Percentiles rank a stretch among this genome's conserved stretches.
Evolutionary conservation across 176 grass and related monocot species (phyloP).

Genomic region (Oryza glaberrima): DNA sequence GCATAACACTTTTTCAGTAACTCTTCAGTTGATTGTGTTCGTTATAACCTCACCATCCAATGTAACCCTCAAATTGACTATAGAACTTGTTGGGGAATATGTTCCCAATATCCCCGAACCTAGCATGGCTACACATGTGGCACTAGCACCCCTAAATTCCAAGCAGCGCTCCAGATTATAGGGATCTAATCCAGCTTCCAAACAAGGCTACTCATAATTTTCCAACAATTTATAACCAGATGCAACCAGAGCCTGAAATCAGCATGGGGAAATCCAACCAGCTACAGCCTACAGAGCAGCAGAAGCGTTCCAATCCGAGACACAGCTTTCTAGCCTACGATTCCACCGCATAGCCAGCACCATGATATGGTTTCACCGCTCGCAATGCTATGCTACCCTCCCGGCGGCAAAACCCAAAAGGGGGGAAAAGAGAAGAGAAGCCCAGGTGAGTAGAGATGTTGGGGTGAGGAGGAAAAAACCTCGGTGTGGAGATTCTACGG

Average conservation of each 20-base stretch:
- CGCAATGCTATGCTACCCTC: not conserved
- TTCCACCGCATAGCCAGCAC: not conserved
- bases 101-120: not conserved
- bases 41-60: not conserved
- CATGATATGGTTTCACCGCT: not conserved
- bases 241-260: not conserved
- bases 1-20: not conserved
- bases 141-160: not conserved
- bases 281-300: not conserved
- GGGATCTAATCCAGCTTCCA: not conserved
- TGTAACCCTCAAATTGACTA: not conserved
- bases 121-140: no score
- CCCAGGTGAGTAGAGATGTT: not conserved
- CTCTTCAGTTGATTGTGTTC: not conserved
- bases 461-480: not conserved
- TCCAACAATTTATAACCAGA: not conserved
- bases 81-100: not conserved
- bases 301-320: not conserved
- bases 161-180: not conserved
- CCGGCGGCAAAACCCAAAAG: not conserved
- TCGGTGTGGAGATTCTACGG: not conserved
- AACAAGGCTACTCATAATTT: not conserved
- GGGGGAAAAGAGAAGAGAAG: not conserved
- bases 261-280: not conserved
- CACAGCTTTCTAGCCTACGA: not conserved